Base-by-base conservation (phyloP, 371 early-diverging fungal genomes). In the Agmasoma carcini region DNA sequence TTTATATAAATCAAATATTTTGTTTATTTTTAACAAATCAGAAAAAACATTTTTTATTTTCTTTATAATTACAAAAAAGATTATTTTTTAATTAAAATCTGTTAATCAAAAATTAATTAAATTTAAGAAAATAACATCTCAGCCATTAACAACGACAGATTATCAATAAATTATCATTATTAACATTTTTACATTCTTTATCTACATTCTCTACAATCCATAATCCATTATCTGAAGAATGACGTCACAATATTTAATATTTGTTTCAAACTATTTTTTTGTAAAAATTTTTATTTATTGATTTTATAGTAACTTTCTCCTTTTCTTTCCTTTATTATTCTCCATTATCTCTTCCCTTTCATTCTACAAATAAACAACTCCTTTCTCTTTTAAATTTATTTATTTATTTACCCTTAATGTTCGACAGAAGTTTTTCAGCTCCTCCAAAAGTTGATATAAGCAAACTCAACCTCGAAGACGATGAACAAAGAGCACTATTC, bases 361-460 rank as follows among this genome's bases (percentile, higher is more conserved):
- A 11, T 36, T 11, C 36, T 36, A 11, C 36, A n/a, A 36, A n/a
- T 36, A n/a, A 11, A 36, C 11, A 36, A n/a, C 11, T 11, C 36
- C n/a, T n/a, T n/a, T 43, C 17, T 17, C 14, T 7, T 19, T 43
- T 17, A 6, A 43, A 43, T n/a, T 43, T 43, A 12, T 43, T 43
- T 12, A 11, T 43, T 26, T 26, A 26, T 17, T 27, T 9, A 25
- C 6, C 7, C 15, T 12, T 27, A 7, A 9, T 38, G 49, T 49
- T 12, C 17, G 20, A 49, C 17, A 29, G 49, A 49, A 33, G 49
- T 20, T 11, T 44, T 33, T 57, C 58, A n/a, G 67, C 67, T 27
- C 67, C 67, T 7, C 67, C 67, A 0, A n/a, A n/a, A n/a, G n/a
- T n/a, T n/a, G n/a, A n/a, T n/a, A 58, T 66, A n/a, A 58, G 61